Evolutionary conservation across 2,329 filamentous ascomycete genomes (phyloP).

Genomic region (Alternaria alternata): DNA sequence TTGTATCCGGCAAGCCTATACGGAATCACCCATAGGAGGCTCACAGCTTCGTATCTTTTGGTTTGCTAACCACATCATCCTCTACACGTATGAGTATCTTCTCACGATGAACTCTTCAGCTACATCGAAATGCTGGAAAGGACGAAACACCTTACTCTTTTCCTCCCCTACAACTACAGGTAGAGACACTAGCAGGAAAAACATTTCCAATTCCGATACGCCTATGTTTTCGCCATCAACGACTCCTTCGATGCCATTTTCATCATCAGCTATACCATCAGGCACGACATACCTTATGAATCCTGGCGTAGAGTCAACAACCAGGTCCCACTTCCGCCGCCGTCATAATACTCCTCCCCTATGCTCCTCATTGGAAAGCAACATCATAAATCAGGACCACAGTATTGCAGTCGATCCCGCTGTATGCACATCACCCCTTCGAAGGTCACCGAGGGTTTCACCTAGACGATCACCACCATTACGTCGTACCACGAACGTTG

Average conservation of each 20-base stretch:
- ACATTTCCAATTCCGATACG: too few species aligned
- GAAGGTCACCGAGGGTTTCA: neutral
- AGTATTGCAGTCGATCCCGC: fast-evolving
- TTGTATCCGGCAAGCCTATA: neutral
- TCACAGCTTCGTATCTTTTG: neutral
- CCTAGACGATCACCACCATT: neutral
- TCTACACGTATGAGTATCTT: neutral
- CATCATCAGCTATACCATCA: too few species aligned
- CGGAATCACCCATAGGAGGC: neutral
- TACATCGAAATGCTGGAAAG: neutral
- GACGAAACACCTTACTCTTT: neutral
- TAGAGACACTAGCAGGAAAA: too few species aligned
- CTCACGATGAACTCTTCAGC: neutral
- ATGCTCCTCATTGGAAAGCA: too few species aligned
- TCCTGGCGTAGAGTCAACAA: too few species aligned
- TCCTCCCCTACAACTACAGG: fast-evolving
- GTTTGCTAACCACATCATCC: neutral
- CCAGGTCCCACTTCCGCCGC: too few species aligned
- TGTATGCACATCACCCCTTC: neutral
- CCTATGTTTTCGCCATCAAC: too few species aligned
- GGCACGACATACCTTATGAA: too few species aligned
- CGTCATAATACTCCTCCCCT: fast-evolving
- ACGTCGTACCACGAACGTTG: neutral
- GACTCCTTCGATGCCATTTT: too few species aligned
- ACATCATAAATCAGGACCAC: too few species aligned